These are phyloP conservation scores for Periconia sp. DNA, from an alignment of 2,329 filamentous ascomycete genomes.

Conservation along the genomic window DNA sequence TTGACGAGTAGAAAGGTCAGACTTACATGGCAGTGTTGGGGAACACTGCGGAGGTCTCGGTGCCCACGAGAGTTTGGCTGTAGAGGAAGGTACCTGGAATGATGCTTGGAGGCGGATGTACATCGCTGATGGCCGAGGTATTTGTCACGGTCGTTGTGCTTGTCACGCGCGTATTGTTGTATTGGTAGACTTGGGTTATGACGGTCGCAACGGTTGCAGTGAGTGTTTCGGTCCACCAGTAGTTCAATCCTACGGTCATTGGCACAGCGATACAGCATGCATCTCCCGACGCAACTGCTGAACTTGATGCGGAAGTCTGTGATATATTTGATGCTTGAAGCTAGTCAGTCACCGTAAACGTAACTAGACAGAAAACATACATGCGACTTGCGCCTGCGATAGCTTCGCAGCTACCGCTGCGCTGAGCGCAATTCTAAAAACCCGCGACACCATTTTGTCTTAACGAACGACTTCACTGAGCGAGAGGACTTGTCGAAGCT, in stretches of 20 bases:
- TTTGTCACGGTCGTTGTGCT: conserved; percentile 9
- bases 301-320: neutral
- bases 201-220: conserved; percentile 8
- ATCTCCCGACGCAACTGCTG: neutral
- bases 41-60: neutral
- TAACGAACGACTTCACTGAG: neutral
- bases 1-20: neutral
- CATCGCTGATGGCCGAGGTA: neutral
- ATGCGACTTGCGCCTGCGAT: neutral
- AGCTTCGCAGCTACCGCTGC: neutral
- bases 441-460: neutral
- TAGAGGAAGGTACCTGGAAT: neutral
- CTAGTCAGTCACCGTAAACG: too few relatives aligned
- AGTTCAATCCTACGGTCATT: conserved; percentile 6
- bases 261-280: conserved; percentile 7
- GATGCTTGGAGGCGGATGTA: neutral
- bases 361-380: neutral
- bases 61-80: neutral
- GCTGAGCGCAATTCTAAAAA: neutral
- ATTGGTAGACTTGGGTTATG: conserved; percentile 8
- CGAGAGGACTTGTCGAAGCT: neutral
- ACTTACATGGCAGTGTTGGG: conserved; percentile 1
- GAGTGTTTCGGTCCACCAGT: conserved; percentile 9
- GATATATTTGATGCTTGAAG: too few relatives aligned
- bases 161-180: conserved; percentile 9